Evolutionary conservation across 257 asterid genomes (phyloP).

Genomic region (Leptodermis oblonga): DNA sequence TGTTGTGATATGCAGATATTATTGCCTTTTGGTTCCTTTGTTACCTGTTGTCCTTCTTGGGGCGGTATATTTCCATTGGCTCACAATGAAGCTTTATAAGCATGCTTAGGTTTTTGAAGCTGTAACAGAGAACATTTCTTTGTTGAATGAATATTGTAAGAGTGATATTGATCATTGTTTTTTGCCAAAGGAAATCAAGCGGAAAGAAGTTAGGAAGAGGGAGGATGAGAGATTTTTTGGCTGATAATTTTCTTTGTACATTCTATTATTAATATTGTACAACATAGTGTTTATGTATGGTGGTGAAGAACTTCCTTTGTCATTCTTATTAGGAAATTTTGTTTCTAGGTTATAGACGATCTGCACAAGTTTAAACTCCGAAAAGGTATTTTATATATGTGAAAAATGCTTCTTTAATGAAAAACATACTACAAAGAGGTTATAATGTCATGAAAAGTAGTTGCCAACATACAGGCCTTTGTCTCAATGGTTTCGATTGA

Average conservation of each 20-base stretch:
- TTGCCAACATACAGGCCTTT: neutral
- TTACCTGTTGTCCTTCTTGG: constrained; percentile 48
- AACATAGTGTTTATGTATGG: neutral
- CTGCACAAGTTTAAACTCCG: neutral
- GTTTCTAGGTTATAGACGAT: too few species aligned
- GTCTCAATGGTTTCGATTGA: neutral
- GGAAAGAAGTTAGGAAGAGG: too few species aligned
- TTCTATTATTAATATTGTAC: neutral
- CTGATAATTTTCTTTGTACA: neutral
- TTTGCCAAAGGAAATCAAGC: too few species aligned
- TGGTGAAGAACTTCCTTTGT: neutral
- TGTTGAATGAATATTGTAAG: neutral
- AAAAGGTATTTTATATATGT: neutral
- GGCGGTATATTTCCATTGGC: constrained; percentile 67
- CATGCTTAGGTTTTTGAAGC: constrained; percentile 63
- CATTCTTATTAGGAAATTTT: neutral
- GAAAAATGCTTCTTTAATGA: too few species aligned
- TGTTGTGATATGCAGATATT: too few species aligned
- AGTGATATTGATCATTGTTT: neutral
- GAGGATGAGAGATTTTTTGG: too few species aligned
- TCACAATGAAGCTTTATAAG: constrained; percentile 75
- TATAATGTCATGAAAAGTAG: too few species aligned
- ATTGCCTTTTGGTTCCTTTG: too few species aligned
- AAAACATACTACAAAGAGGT: too few species aligned
- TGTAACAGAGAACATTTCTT: neutral